Conservation (phyloP, 192 early-diverging fungal species). For the Tieghemiomyces parasiticus region DNA sequence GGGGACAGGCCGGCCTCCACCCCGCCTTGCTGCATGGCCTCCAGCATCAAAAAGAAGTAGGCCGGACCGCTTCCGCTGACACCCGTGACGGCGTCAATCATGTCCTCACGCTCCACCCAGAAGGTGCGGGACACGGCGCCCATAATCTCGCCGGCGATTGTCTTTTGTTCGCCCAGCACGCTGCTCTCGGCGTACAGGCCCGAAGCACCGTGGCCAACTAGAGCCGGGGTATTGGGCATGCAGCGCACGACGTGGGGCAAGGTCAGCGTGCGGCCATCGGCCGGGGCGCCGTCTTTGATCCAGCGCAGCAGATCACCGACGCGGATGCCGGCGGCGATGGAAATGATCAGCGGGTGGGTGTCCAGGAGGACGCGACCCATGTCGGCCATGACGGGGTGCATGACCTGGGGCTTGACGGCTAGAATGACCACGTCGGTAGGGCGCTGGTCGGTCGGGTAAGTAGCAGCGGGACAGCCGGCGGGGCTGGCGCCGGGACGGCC, state of each 20-base stretch:
- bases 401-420: slow-evolving; percentile 86
- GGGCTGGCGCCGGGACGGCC: slow-evolving; percentile 19
- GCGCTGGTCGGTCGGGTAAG: slow-evolving; percentile 11
- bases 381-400: slow-evolving; percentile 47
- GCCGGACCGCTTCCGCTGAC: slow-evolving; percentile 87
- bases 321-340: slow-evolving; percentile 81
- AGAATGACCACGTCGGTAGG: slow-evolving; percentile 62
- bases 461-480: slow-evolving; percentile 10
- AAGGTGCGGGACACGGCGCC: slow-evolving; percentile 59
- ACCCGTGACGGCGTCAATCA: slow-evolving; percentile 78
- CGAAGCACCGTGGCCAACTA: slow-evolving; percentile 74
- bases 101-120: slow-evolving; percentile 62
- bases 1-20: slow-evolving; percentile 53
- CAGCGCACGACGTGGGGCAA: slow-evolving; percentile 50
- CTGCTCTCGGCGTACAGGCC: slow-evolving; percentile 57
- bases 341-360: slow-evolving; percentile 55
- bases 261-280: background rate
- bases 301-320: slow-evolving; percentile 58
- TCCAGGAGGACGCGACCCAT: slow-evolving; percentile 30
- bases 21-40: slow-evolving; percentile 71
- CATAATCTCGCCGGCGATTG: slow-evolving; percentile 51
- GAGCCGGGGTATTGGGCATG: slow-evolving; percentile 95
- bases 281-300: slow-evolving; percentile 28
- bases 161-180: slow-evolving; percentile 43
- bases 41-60: slow-evolving; percentile 89